A percentile compares a stretch with the other conserved stretches of the same genome.
phyloP scores from a whole-genome alignment of 192 early-diverging fungal genomes.

The Backusella luteola region DNA sequence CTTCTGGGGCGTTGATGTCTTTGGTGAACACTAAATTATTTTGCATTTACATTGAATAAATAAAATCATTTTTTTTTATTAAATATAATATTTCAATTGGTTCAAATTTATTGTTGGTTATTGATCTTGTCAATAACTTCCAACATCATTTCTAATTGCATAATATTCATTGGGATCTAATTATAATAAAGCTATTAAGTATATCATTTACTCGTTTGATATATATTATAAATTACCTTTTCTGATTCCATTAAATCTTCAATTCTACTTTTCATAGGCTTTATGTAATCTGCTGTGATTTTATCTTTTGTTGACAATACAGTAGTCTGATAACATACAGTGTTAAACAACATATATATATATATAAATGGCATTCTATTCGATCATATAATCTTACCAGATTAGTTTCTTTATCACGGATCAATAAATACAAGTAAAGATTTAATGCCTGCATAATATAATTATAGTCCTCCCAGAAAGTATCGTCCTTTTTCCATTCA shows the following conservation, averaged over 20 bases:
- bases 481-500: conserved; percentile 3
- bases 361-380: not conserved
- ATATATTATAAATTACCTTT: not conserved
- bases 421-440: conserved; percentile 47
- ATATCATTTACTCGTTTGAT: not conserved
- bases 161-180: not conserved
- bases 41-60: not conserved
- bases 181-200: not conserved
- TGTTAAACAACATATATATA: not conserved
- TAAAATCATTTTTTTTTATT: not conserved
- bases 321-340: not conserved
- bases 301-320: not conserved
- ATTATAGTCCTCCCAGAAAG: conserved; percentile 40
- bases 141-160: not conserved
- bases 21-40: conserved; percentile 5
- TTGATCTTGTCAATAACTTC: not conserved
- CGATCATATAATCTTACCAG: conserved; percentile 21
- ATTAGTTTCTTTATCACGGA: conserved; percentile 43
- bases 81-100: not conserved
- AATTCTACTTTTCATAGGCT: not conserved
- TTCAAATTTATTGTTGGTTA: not conserved
- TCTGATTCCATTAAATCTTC: not conserved
- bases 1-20: conserved; percentile 16
- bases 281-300: not conserved
- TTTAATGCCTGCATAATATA: conserved; percentile 48